phyloP scores from a whole-genome alignment of 2,329 filamentous ascomycete genomes.

The Calonectria fujianensis region DNA sequence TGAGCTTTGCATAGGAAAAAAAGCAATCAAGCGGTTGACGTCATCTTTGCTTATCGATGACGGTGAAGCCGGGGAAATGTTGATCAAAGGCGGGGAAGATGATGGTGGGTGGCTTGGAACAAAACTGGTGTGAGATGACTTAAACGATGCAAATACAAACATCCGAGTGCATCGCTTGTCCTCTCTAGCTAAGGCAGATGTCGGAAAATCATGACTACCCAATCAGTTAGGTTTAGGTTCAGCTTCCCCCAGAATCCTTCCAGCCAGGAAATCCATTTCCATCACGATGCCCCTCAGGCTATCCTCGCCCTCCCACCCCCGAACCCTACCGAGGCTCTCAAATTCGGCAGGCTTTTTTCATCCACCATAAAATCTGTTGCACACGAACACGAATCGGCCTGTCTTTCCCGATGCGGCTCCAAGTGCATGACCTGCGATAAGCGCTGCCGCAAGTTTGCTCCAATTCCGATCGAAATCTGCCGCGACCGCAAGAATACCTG shows the following conservation, averaged over 20 bases:
- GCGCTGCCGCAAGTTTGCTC: background rate
- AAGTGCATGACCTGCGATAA: constrained; percentile 1
- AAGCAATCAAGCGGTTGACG: too few species aligned
- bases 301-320: background rate
- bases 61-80: too few species aligned
- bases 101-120: too few species aligned
- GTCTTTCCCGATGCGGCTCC: background rate
- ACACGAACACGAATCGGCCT: background rate
- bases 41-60: too few species aligned
- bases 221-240: background rate
- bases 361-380: background rate
- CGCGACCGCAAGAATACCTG: background rate
- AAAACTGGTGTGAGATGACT: background rate
- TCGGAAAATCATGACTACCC: background rate
- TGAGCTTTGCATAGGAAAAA: too few species aligned
- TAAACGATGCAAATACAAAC: background rate
- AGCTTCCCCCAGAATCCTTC: background rate
- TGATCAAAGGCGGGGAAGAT: background rate
- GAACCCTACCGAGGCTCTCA: background rate
- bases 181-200: background rate
- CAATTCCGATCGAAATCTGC: background rate
- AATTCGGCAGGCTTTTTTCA: background rate
- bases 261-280: background rate
- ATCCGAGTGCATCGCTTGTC: background rate
- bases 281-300: background rate